Base-by-base conservation (phyloP, 805 yeast genomes). In the Helenozyma rhizophorensis region DNA sequence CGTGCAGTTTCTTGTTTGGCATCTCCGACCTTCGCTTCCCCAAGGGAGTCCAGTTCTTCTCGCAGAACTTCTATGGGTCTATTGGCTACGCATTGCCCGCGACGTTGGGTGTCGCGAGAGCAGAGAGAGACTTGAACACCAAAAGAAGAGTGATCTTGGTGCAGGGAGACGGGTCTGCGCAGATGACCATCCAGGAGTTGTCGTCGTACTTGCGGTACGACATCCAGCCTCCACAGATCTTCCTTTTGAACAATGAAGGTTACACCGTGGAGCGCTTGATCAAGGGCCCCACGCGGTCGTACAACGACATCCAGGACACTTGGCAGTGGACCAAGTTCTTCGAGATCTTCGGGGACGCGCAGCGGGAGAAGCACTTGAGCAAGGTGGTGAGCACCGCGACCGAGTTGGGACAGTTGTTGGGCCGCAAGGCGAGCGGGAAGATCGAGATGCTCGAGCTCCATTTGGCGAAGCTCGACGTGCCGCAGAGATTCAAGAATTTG, bases 141-240 rank as follows among this genome's bases (percentile, higher is more conserved):
- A 48, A 45, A 3, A 71, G 79, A 21, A 73, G 95, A 48, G 68
- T 88, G 28, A 66, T 86, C 14, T 64, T 88, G 15, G 61, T 86
- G 12, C 88, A 84, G 65, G 96, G 97, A 35, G 97, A 89, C 56
- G 97, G 97, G 1, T 80, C 95, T 2, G 90, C 96, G 2, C 95
- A 86, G 64, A 84, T 89, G 95, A 87, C 96, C 4, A 68, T 83
- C 34, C 96, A 89, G 67, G 97, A 89, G 53, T 58, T 80, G 30
- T 75, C 86, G 1, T 70, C 85, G 2, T 76, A 74, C 50, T 56
- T 83, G 24, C 72, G 85, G 40, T 64, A 72, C 40, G 65, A 68
- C 13, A 66, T 82, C 25, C 74, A 73, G 23, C 36, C 46, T 13
- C 86, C 95, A 14, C 74, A 81, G 25, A 70, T 89, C 17, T 73